Evolutionary conservation across 176 grass and related monocot species (phyloP).

Genomic region (Bothriochloa decipiens): DNA sequence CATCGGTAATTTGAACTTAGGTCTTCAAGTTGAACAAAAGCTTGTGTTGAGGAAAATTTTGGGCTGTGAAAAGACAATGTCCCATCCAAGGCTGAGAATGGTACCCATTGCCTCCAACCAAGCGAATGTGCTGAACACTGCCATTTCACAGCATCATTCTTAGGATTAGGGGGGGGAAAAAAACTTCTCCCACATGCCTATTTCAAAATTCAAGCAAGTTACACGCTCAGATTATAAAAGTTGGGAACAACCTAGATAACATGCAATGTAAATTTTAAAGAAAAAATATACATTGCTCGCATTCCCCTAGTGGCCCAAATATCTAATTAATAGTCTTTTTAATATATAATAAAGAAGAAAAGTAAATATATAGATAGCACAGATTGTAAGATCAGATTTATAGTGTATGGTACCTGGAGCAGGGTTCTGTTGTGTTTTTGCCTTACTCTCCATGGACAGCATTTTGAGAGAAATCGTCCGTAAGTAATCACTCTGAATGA

Average conservation of each 20-base stretch:
- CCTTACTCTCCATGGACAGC: conserved; percentile 64
- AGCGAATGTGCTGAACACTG: not conserved
- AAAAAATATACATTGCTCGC: not conserved
- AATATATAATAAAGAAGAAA: not conserved
- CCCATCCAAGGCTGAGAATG: not conserved
- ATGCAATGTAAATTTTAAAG: not conserved
- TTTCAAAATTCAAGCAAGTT: not conserved
- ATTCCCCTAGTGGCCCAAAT: not conserved
- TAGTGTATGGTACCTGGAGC: not conserved
- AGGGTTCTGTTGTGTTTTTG: conserved; percentile 58
- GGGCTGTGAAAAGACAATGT: not conserved
- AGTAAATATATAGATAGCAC: not conserved
- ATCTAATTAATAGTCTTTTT: not conserved
- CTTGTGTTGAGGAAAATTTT: not conserved
- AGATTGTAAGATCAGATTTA: not conserved
- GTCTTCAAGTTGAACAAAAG: not conserved
- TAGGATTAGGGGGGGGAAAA: not conserved
- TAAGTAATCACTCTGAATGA: conserved; percentile 81
- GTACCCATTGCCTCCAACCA: not conserved
- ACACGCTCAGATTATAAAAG: not conserved
- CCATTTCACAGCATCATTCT: not conserved
- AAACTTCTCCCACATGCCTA: not conserved
- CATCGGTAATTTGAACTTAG: not conserved
- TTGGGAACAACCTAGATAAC: not conserved
- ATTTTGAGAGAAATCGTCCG: conserved; percentile 88